Conservation (phyloP, 2,329 filamentous ascomycete genomes). For the Aspergillus glaucus region DNA sequence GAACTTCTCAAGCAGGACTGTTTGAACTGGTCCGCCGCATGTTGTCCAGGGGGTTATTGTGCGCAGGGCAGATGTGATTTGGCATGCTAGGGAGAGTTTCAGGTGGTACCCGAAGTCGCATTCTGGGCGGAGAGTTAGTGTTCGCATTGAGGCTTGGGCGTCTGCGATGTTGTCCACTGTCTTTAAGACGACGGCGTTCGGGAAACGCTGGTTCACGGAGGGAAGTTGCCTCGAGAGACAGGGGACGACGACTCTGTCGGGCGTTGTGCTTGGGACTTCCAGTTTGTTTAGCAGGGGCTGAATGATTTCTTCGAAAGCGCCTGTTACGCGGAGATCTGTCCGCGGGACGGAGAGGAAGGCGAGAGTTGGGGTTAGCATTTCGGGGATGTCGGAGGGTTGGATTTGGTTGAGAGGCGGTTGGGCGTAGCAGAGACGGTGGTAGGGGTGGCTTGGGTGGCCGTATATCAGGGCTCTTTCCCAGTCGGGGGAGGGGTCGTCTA, state of each 20-base stretch:
- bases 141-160: slow-evolving; percentile 18
- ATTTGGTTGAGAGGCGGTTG: slow-evolving; percentile 6
- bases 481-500: slow-evolving; percentile 1
- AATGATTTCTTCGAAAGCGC: slow-evolving; percentile 12
- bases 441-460: slow-evolving; percentile 15
- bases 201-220: slow-evolving; percentile 10
- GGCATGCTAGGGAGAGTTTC: slow-evolving; percentile 17
- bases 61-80: slow-evolving; percentile 17
- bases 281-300: slow-evolving; percentile 12
- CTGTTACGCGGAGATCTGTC: slow-evolving; percentile 8
- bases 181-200: slow-evolving; percentile 7
- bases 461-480: slow-evolving; percentile 12
- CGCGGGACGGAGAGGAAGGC: slow-evolving; percentile 14
- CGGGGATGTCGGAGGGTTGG: slow-evolving; percentile 7
- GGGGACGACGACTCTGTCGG: slow-evolving; percentile 10
- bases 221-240: slow-evolving; percentile 15
- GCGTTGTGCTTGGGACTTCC: slow-evolving; percentile 1
- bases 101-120: slow-evolving; percentile 13
- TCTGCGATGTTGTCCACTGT: slow-evolving; percentile 8
- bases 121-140: slow-evolving; percentile 13
- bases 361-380: slow-evolving; percentile 11
- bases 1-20: slow-evolving; percentile 10
- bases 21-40: slow-evolving; percentile 7
- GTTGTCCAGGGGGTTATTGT: slow-evolving; percentile 17
- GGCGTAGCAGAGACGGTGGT: slow-evolving; percentile 10